Evolutionary conservation across 495 filamentous ascomycete species (phyloP), one percentile per base, ranked within the genome.

Genomic region (Aspergillus asperescens): DNA sequence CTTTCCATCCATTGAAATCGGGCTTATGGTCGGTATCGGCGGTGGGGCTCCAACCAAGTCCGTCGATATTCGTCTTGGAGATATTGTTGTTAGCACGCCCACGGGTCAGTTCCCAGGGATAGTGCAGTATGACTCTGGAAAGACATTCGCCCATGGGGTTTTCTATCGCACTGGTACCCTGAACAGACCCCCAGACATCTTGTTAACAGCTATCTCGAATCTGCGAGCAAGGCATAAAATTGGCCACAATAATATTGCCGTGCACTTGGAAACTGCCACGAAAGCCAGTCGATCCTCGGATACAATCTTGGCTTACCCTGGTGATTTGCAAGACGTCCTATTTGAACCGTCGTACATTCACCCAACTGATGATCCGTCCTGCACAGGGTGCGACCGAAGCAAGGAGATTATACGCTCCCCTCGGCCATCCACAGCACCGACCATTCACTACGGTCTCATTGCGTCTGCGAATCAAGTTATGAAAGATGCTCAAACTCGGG

Each of bases 101-200:
- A n/a, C n/a, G n/a, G n/a, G n/a, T n/a, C n/a, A n/a, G n/a, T n/a
- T n/a, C n/a, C n/a, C n/a, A n/a, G n/a, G n/a, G n/a, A n/a, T n/a
- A 12, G 77, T 81, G n/a, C 68, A 81, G 0, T 82, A 81, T 42
- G 79, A 80, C 31, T 34, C n/a, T 38, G 37, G 37, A 5, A 40
- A 40, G 3, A 40, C 37, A 6, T 2, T 40, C 16, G 37, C 16
- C 7, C 16, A 40, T 9, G 37, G 37, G 7, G 18, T 7, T 4
- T 40, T 40, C 7, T 10, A 40, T 22, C 15, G 37, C 18, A 40
- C 37, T 1, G 37, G 37, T 5, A 20, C 37, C 5, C 12, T 40
- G 18, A 40, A 40, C 8, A 40, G 22, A 4, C 37, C 37, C 8
- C 37, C 37, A 2, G 37, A 40, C 16, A 4, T 5, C 7, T 12